These are phyloP conservation scores for Trypanosomatidae sp. DNA, from an alignment of 208 protist species.

Conservation along the genomic window DNA sequence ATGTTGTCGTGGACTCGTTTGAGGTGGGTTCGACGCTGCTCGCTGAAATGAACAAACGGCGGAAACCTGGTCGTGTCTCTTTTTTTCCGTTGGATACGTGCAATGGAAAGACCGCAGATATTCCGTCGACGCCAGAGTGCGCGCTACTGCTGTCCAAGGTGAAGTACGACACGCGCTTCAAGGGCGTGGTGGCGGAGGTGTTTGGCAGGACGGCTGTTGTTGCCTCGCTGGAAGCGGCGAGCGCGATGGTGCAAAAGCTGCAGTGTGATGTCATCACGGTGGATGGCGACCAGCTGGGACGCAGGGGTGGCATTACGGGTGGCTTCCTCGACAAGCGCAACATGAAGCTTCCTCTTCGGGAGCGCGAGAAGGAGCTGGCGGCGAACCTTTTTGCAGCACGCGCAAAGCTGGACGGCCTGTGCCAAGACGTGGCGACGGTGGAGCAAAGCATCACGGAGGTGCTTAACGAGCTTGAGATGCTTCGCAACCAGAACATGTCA, in stretches of 20 bases:
- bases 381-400: constrained; percentile 28
- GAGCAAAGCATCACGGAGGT: constrained; percentile 80
- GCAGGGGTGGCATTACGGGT: constrained; percentile 94
- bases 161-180: constrained; percentile 74
- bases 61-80: constrained; percentile 92
- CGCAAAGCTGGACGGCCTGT: constrained; percentile 44
- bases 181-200: constrained; percentile 83
- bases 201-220: constrained; percentile 95
- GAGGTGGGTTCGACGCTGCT: constrained; percentile 90
- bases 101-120: constrained; percentile 32
- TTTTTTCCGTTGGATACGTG: constrained; percentile 98
- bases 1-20: constrained; percentile 98
- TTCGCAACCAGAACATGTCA: constrained; percentile 54
- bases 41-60: constrained; percentile 87
- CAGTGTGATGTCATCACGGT: constrained; percentile 95
- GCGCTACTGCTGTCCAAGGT: constrained; percentile 83
- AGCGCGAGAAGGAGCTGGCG: constrained; percentile 43
- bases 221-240: constrained; percentile 82
- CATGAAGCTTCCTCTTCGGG: constrained; percentile 73
- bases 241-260: constrained; percentile 54
- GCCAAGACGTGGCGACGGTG: constrained; percentile 67
- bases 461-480: constrained; percentile 68
- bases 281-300: constrained; percentile 89
- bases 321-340: constrained; percentile 93
- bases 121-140: constrained; percentile 62